Evolutionary conservation across 1,139 yeast genomes (phyloP), one percentile per base, ranked within the genome.

Genomic region (Meyerozyma elateridarum): DNA sequence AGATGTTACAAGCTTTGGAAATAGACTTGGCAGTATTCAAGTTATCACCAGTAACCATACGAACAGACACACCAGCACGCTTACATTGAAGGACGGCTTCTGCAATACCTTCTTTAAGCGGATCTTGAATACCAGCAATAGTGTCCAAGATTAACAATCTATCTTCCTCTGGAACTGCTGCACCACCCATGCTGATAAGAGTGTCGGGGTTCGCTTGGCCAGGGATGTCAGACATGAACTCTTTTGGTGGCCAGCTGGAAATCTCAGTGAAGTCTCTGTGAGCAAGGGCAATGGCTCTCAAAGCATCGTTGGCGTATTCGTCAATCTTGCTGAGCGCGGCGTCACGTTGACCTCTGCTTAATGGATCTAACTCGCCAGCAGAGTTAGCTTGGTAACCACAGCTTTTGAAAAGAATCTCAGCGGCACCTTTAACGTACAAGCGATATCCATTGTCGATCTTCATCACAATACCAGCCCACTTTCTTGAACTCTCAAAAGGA

Each of bases 1-100:
- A 61, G 36, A 91, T 91, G 35, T 91, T 85, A 64, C 97, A 93
- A 38, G 80, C 80, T 42, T 70, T 68, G 4, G 96, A 87, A 44
- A 91, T 91, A 1, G 97, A 94, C 45, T 76, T 77, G 6, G 98
- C 98, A 5, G 98, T 91, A 31, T 76, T 65, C 38, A 89, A 55
- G 52, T 89, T 89, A 56, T 91, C 98, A 57, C 98, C 98, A 15
- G 98, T 91, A 32, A 91, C 96, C 98, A 91, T 91, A 48, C 96
- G 74, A 17, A 91, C 97, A 18, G 82, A 75, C 12, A 91, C 97
- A 35, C 98, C 97, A 1, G 98, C 97, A 25, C 67, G 67, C 46
- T 78, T 80, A 61, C 98, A 91, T 51, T 81, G 82, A 21, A 70
- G 66, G 14, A 91, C 96, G 1, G 98, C 95, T 35, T 82, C 79